Evolutionary conservation across 371 early-diverging fungal species (phyloP).

Genomic region (Batrachochytrium dendrobatidis): DNA sequence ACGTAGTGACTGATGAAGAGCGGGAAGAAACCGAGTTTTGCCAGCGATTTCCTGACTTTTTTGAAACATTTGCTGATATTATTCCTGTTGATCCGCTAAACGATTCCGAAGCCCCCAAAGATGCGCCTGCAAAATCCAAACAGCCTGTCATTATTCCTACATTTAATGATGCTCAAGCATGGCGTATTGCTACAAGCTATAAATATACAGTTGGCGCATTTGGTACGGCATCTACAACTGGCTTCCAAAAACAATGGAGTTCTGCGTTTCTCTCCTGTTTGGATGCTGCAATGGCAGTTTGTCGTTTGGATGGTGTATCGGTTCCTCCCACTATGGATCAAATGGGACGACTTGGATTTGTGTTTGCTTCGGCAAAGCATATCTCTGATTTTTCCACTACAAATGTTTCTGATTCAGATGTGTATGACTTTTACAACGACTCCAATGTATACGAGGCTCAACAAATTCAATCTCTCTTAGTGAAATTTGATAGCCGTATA

Average conservation of each 20-base stretch:
- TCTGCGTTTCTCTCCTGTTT: not conserved
- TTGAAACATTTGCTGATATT: constrained; percentile 20
- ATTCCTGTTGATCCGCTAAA: not conserved
- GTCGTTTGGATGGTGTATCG: not conserved
- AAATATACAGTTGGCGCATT: not conserved
- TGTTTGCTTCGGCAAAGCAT: constrained; percentile 7
- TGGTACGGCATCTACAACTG: not conserved
- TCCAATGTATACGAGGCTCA: constrained; percentile 67
- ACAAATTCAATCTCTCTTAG: constrained; percentile 55
- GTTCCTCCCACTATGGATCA: constrained; percentile 5
- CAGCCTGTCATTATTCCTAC: not conserved
- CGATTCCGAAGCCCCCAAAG: constrained; percentile 5
- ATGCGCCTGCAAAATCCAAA: not conserved
- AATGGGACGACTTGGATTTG: constrained; percentile 4
- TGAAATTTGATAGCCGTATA: constrained; percentile 56
- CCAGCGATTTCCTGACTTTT: constrained; percentile 72
- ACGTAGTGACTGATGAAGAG: constrained; percentile 62
- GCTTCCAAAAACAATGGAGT: not conserved
- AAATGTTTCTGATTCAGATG: not conserved
- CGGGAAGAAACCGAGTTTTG: constrained; percentile 60
- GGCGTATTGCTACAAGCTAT: not conserved
- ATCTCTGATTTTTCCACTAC: constrained; percentile 3
- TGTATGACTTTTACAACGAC: constrained; percentile 77
- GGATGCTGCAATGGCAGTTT: not conserved
- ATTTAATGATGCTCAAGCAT: not conserved